Conservation (phyloP, 2,329 filamentous ascomycete species). For the Alternaria triticimaculans region DNA sequence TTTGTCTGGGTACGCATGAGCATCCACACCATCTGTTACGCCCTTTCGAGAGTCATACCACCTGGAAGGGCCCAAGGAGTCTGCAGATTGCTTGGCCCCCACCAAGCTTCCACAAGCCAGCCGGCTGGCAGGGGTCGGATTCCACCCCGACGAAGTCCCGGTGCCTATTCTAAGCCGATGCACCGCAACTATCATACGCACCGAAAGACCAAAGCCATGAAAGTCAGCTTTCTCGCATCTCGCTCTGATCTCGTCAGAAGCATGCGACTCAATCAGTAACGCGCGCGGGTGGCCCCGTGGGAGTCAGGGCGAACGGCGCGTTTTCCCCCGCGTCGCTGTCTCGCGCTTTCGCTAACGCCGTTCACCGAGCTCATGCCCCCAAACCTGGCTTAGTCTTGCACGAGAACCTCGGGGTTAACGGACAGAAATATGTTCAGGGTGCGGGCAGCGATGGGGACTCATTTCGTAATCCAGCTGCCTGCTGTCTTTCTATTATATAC, state of each 20-base stretch:
- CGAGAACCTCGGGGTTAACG: conserved; percentile 13
- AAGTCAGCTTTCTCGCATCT: background rate
- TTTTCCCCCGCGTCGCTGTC: background rate
- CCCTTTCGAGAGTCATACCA: background rate
- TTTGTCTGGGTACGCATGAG: background rate
- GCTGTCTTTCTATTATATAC: background rate
- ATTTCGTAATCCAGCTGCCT: background rate
- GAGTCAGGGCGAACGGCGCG: background rate
- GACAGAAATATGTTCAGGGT: background rate
- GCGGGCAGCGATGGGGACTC: background rate
- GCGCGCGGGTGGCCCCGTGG: background rate
- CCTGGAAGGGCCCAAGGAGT: background rate
- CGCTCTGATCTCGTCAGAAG: background rate
- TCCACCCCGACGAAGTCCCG: background rate
- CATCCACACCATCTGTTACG: background rate
- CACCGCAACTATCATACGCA: background rate
- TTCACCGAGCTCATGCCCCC: conserved; percentile 15
- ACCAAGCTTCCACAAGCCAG: background rate
- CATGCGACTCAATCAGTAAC: background rate
- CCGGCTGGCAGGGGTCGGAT: background rate
- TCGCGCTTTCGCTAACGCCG: conserved; percentile 24
- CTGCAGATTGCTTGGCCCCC: background rate
- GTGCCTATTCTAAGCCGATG: background rate
- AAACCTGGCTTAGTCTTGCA: background rate
- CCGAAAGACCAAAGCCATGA: background rate